These are phyloP conservation scores for Combretum micranthum DNA, from an alignment of 345 rosid species.

Conservation along the genomic window DNA sequence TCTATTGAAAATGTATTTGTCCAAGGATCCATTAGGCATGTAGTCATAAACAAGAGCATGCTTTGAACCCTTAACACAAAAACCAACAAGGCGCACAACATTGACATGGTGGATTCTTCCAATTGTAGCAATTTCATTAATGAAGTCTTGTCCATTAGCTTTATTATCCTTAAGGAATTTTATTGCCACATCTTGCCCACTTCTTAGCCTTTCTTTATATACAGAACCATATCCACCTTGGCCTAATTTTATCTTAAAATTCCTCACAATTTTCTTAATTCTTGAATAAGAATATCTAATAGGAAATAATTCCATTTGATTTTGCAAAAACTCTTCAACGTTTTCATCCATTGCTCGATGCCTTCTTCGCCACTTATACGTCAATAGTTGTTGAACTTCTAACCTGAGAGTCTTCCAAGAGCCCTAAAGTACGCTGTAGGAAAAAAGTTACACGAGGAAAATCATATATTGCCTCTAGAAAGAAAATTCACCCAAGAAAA, in stretches of 20 bases:
- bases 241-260: conserved; percentile 6
- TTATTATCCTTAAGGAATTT: conserved; percentile 7
- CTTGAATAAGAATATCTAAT: conserved; percentile 2
- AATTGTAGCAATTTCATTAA: conserved; percentile 8
- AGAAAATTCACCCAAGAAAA: no score
- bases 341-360: conserved; percentile 5
- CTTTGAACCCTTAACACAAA: no score
- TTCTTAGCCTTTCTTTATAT: conserved; percentile 1
- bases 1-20: no score
- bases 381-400: no score
- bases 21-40: conserved; percentile 10
- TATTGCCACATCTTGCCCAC: neutral
- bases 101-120: conserved; percentile 11
- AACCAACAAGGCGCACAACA: conserved; percentile 1
- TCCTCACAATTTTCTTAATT: neutral
- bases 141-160: conserved; percentile 7
- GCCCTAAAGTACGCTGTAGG: no score
- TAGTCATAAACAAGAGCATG: conserved; percentile 5
- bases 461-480: no score
- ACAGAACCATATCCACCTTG: conserved; percentile 6
- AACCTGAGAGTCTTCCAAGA: no score
- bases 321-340: neutral
- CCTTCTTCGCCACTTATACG: conserved; percentile 1
- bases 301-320: neutral
- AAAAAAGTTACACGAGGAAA: no score